Evolutionary conservation across 2,329 filamentous ascomycete species (phyloP), one percentile per base, ranked within the genome.

Genomic region (Cryphonectria nitschkei): DNA sequence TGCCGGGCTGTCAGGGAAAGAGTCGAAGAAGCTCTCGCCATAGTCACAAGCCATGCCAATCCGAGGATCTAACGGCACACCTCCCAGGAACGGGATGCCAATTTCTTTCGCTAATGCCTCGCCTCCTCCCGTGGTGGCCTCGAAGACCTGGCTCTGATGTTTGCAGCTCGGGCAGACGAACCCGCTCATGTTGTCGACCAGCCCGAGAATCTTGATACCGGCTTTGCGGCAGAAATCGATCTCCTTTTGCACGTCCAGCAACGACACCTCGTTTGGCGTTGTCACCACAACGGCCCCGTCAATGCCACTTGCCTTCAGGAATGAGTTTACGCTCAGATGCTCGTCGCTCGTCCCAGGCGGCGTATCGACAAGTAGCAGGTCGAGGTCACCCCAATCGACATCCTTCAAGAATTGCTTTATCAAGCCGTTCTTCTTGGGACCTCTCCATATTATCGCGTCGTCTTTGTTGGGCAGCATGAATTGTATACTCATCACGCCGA

Each of bases 371-470:
- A 99, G 87, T 71, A 99, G 79, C 75, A 95, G 97, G 78, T 99
- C 96, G 80, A 98, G 84, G 72, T 97, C 93, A 13, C 96, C 96
- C 96, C 97, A 99, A 79, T 97, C 94, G 8, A 99, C 96, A 78
- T 99, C 97, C 84, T 97, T 98, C 67, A 99, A 83, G 76, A 99
- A 99, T 80, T 97, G 93, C 84, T 99, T 99, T 79, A 99, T 98
- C 70, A 99, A 83, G 0, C 96, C 96, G 77, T 98, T 99, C 87
- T 99, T 99, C 88, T 99, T 99, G 2, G 96, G 92, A 0, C 96
- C 96, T 66, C 96, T 89, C 96, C 96, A 99, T 75, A 99, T 99
- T 56, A 99, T 91, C 3, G 96, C 96, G 78, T 97, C 95, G 80
- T 99, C 95, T 63, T 93, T 88, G 77, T 93, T 94, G 0, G 96